Evolutionary conservation across 768 basidiomycete genomes (phyloP).

Genomic region (Sporobolomyces pararoseus): DNA sequence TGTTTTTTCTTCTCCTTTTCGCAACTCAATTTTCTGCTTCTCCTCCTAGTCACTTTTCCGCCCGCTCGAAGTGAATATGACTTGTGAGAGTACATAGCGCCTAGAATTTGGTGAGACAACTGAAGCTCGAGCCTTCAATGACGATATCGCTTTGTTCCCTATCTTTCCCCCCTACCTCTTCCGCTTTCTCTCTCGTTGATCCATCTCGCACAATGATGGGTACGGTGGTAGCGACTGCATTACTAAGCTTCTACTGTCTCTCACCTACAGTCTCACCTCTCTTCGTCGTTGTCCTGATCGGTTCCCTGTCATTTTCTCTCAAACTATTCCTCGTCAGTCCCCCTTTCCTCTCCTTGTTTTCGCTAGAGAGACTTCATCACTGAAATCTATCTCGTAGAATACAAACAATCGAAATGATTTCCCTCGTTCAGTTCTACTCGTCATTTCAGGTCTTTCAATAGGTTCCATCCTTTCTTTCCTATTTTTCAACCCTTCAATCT

Average conservation of each 20-base stretch:
- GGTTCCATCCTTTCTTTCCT: background rate
- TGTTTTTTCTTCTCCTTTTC: too few relatives aligned
- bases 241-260: background rate
- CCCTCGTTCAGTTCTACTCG: background rate
- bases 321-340: background rate
- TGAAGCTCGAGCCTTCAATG: too few relatives aligned
- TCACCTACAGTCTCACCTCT: background rate
- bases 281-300: background rate
- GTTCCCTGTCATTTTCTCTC: background rate
- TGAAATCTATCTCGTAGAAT: background rate
- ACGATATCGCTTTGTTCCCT: too few relatives aligned
- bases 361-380: too few relatives aligned
- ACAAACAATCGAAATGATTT: background rate
- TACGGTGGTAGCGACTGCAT: background rate
- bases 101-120: too few relatives aligned
- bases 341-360: too few relatives aligned
- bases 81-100: too few relatives aligned
- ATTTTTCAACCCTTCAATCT: background rate
- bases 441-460: background rate
- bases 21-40: too few relatives aligned
- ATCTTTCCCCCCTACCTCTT: background rate
- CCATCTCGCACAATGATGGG: background rate
- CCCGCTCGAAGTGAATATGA: too few relatives aligned
- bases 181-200: background rate
- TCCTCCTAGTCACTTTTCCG: too few relatives aligned